A percentile compares a stretch with the other conserved stretches of the same genome.
Conservation (phyloP, 768 basidiomycete species). For the Lactarius akahatsu region DNA sequence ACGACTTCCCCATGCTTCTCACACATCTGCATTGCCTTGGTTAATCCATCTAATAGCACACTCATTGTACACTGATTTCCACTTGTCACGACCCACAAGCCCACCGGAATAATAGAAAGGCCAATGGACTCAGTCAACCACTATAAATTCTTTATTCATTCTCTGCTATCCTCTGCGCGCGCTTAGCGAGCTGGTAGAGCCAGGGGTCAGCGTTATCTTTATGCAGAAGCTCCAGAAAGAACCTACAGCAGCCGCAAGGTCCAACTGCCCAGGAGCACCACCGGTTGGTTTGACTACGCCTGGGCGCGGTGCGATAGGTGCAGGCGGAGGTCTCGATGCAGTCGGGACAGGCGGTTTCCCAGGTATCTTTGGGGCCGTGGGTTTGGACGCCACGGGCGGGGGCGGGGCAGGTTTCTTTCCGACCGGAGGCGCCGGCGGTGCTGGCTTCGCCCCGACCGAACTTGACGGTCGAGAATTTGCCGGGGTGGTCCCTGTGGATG, state of each 20-base stretch:
- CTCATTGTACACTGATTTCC: conserved; percentile 18
- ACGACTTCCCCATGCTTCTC: conserved; percentile 9
- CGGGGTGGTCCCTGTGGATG: conserved; percentile 41
- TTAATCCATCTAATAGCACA: conserved; percentile 27
- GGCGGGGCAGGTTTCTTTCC: conserved; percentile 58
- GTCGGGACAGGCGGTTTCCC: conserved; percentile 64
- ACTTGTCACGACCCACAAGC: conserved; percentile 8
- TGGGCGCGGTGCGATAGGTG: conserved; percentile 38
- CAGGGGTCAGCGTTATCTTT: conserved; percentile 8
- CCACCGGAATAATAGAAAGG: conserved; percentile 2
- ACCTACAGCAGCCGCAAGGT: conserved; percentile 81
- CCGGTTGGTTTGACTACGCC: conserved; percentile 44
- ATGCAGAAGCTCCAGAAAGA: conserved; percentile 17
- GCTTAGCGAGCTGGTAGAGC: conserved; percentile 62
- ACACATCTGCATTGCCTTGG: conserved; percentile 18
- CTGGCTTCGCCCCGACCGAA: conserved; percentile 48
- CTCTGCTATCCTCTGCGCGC: conserved; percentile 53
- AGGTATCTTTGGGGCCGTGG: conserved; percentile 47
- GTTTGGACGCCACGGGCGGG: conserved; percentile 57
- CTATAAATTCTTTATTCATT: conserved; percentile 3
- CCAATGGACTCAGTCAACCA: neutral
- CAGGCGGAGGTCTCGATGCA: conserved; percentile 50
- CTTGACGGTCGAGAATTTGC: conserved; percentile 53
- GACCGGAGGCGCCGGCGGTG: conserved; percentile 53
- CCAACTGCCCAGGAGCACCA: conserved; percentile 60